A percentile compares a stretch with the other conserved stretches of the same genome.
Conservation (phyloP, 208 protist genomes). For the Crithidia brevicula region DNA sequence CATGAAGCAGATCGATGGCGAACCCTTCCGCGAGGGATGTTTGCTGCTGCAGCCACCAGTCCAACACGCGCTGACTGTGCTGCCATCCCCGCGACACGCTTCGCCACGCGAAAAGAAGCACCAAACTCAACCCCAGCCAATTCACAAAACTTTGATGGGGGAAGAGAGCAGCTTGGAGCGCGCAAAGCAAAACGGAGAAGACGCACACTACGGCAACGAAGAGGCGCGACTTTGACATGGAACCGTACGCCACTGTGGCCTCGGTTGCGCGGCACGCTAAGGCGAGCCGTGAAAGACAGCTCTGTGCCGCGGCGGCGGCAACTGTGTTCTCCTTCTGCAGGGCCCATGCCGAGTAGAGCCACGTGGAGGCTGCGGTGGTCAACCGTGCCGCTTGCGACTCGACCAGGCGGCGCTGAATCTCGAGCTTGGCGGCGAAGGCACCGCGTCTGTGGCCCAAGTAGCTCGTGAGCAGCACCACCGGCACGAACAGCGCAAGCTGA, state of each 20-base stretch:
- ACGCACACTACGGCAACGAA: not conserved
- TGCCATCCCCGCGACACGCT: not conserved
- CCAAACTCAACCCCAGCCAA: not conserved
- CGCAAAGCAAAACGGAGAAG: not conserved
- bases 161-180: not conserved
- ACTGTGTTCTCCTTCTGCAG: slow-evolving; percentile 6
- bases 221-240: not conserved
- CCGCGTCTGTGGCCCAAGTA: not conserved
- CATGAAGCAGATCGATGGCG: slow-evolving; percentile 5
- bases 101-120: not conserved
- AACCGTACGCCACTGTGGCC: too few species aligned
- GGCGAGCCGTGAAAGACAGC: slow-evolving; percentile 6
- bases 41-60: slow-evolving; percentile 19
- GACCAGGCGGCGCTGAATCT: not conserved
- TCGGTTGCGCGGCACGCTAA: not conserved
- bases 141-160: not conserved
- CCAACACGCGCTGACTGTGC: not conserved
- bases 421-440: not conserved
- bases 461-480: not conserved
- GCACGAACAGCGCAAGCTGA: not conserved
- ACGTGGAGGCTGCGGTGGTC: not conserved
- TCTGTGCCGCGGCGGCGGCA: slow-evolving; percentile 14
- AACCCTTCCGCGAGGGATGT: slow-evolving; percentile 14
- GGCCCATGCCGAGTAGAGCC: slow-evolving; percentile 27
- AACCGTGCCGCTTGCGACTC: slow-evolving; percentile 4